Evolutionary conservation across 495 filamentous ascomycete species (phyloP).

Genomic region (Cetradonia linearis): DNA sequence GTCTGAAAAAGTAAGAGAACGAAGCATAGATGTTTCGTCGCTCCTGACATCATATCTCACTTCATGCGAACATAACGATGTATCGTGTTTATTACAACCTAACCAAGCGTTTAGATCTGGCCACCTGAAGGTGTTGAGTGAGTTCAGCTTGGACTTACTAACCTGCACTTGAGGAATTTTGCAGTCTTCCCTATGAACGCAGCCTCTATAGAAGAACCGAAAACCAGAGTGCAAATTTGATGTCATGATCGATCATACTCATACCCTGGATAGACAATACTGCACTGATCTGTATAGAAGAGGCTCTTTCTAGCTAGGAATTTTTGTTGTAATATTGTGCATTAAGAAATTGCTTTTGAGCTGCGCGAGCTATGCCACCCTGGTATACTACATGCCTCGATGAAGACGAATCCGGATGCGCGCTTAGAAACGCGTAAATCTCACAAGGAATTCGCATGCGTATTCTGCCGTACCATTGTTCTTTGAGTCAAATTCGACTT

Average conservation of each 20-base stretch:
- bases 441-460: background rate
- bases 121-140: background rate
- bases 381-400: slow-evolving; percentile 1
- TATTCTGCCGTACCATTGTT: slow-evolving; percentile 1
- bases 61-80: background rate
- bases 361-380: slow-evolving; percentile 8
- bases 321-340: background rate
- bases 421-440: background rate
- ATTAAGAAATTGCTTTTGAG: slow-evolving; percentile 6
- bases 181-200: background rate
- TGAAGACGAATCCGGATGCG: background rate
- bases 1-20: background rate
- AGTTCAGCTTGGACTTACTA: background rate
- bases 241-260: background rate
- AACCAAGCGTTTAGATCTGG: background rate
- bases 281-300: background rate
- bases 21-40: background rate
- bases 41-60: background rate
- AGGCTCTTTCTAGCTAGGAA: too few species aligned
- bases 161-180: background rate
- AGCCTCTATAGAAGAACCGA: background rate
- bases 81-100: background rate
- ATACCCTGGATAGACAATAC: background rate
- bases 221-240: background rate
- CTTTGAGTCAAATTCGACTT: slow-evolving; percentile 3